These are phyloP conservation scores for Fusarium irregulare DNA, from an alignment of 2,329 filamentous ascomycete genomes.

Conservation along the genomic window DNA sequence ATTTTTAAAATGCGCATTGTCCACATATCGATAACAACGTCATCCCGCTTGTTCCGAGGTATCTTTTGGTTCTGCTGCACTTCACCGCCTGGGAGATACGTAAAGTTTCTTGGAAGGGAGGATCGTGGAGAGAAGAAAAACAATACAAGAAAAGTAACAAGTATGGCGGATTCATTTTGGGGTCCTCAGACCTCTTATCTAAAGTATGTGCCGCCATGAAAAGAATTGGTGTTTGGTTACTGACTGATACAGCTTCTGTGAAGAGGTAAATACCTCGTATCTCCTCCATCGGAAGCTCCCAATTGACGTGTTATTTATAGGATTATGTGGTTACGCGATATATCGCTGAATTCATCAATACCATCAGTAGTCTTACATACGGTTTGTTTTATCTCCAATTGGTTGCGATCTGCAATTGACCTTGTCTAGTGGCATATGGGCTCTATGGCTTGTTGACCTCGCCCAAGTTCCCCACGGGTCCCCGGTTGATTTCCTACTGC, in stretches of 20 bases:
- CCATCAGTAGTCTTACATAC: slow-evolving; percentile 55
- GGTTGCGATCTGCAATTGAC: neutral
- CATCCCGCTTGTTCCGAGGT: slow-evolving; percentile 15
- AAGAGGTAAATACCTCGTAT: slow-evolving; percentile 41
- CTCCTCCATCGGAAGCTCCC: too few species aligned
- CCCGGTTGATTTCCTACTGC: slow-evolving; percentile 51
- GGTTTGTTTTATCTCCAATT: slow-evolving; percentile 33
- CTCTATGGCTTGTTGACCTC: slow-evolving; percentile 51
- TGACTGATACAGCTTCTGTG: slow-evolving; percentile 42
- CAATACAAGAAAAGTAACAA: neutral
- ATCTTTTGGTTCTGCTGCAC: slow-evolving; percentile 22
- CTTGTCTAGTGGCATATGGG: slow-evolving; percentile 51
- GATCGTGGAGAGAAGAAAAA: neutral
- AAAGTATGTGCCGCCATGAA: slow-evolving; percentile 38
- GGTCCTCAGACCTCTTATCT: slow-evolving; percentile 49
- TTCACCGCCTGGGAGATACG: slow-evolving; percentile 17
- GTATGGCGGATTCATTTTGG: slow-evolving; percentile 45
- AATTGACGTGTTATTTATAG: slow-evolving; percentile 25
- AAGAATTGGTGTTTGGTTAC: neutral
- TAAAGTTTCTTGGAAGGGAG: neutral
- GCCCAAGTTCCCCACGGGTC: slow-evolving; percentile 28
- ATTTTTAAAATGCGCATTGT: neutral
- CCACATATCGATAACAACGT: slow-evolving; percentile 2
- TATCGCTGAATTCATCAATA: slow-evolving; percentile 59
- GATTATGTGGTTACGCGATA: slow-evolving; percentile 57